Evolutionary conservation across 768 basidiomycete species (phyloP).

Genomic region (Gloeopeniophorella convolvens): DNA sequence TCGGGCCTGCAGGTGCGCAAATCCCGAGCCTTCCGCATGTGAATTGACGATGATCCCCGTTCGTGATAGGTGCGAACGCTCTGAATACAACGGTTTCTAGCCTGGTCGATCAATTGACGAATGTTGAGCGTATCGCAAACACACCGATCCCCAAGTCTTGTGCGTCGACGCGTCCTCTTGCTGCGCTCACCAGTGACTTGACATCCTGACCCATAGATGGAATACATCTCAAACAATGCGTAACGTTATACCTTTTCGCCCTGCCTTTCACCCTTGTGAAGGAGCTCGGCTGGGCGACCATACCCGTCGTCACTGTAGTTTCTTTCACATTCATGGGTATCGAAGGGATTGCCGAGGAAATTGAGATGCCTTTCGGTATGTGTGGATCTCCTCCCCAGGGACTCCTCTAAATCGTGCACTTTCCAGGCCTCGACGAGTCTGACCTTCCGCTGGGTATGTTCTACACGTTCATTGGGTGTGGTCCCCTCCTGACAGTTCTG

Average conservation of each 20-base stretch:
- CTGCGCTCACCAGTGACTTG: constrained; percentile 6
- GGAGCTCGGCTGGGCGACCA: constrained; percentile 75
- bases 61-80: constrained; percentile 58
- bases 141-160: constrained; percentile 78
- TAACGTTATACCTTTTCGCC: constrained; percentile 87
- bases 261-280: constrained; percentile 82
- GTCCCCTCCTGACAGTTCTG: neutral
- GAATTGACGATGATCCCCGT: constrained; percentile 1
- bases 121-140: constrained; percentile 89
- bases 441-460: constrained; percentile 72
- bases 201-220: constrained; percentile 45
- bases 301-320: constrained; percentile 81
- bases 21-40: neutral
- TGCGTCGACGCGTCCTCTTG: constrained; percentile 28
- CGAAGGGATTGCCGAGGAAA: constrained; percentile 92
- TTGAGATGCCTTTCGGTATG: constrained; percentile 91
- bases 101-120: constrained; percentile 79
- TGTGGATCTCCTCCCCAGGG: constrained; percentile 2
- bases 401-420: neutral
- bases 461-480: neutral
- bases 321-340: constrained; percentile 93
- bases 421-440: constrained; percentile 37
- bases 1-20: constrained; percentile 75
- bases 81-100: constrained; percentile 65
- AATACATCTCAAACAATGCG: constrained; percentile 92